phyloP scores from a whole-genome alignment of 441 rosid species.

The Adansonia madagascariensis region DNA sequence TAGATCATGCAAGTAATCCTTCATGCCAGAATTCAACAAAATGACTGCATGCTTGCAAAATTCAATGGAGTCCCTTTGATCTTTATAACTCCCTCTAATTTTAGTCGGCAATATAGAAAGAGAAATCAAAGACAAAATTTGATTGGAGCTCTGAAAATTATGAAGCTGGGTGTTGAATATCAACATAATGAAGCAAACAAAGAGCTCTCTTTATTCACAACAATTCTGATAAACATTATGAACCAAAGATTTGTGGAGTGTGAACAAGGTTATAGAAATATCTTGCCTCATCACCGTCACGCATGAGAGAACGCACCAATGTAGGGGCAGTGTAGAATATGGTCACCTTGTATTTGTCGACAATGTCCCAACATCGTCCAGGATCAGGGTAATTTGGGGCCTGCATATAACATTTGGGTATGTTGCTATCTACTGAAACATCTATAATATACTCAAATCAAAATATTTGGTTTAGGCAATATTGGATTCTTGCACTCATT shows the following conservation, averaged over 20 bases:
- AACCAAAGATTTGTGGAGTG: conserved; percentile 21
- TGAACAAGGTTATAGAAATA: conserved; percentile 27
- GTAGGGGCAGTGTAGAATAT: conserved; percentile 97
- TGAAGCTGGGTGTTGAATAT: neutral
- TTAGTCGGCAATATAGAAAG: neutral
- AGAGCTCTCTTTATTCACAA: neutral
- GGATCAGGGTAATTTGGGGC: conserved; percentile 92
- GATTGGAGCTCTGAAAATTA: neutral
- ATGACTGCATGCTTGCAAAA: conserved; percentile 19
- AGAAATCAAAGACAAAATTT: conserved; percentile 9
- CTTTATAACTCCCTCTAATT: conserved; percentile 4
- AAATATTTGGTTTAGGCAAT: conserved; percentile 21
- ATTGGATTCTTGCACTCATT: conserved; percentile 15
- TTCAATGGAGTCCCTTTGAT: conserved; percentile 17
- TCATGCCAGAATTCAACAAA: conserved; percentile 18
- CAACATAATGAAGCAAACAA: neutral
- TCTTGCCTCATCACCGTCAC: conserved; percentile 79
- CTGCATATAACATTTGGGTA: conserved; percentile 47
- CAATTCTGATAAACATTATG: conserved; percentile 18
- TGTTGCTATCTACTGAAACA: conserved; percentile 29
- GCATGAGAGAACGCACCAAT: conserved; percentile 97
- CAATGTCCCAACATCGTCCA: conserved; percentile 97
- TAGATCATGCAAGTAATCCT: conserved; percentile 15
- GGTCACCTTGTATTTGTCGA: conserved; percentile 92
- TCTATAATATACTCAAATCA: conserved; percentile 20